Base-by-base conservation (phyloP, 2,329 filamentous ascomycete genomes). In the Harringtonia lauricola region DNA sequence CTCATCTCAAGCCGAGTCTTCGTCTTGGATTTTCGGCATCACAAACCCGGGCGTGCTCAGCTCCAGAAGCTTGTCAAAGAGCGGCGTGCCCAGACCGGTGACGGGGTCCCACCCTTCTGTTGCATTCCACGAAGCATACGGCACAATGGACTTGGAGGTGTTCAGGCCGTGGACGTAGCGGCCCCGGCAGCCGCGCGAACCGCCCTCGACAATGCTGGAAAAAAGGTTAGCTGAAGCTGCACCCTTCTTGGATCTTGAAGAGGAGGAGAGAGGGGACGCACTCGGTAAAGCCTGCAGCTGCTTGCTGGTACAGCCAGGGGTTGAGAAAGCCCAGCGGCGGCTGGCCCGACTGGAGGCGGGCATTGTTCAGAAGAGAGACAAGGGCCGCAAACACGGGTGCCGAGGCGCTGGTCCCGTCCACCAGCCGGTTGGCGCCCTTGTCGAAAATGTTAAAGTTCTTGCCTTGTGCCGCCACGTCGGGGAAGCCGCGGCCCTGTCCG, bases 401-500 rank as follows among this genome's bases (percentile, higher is more conserved):
- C 22, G 69, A 70, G 1, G 72, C 73, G 43, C 67, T 71, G 13
- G 69, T 72, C 10, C 69, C 69, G 38, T 59, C 53, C 3, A 70
- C 56, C 3, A 52, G 48, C 0, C 42, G 33, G 12, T 56, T 46
- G 7, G 39, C 37, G 12, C 60, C 62, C 7, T 52, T 51, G 15
- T 60, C 48, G 4, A 62, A 47, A 30, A 64, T 62, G 10, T 59
- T 50, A 45, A 79, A 82, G 49, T 76, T 73, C 9, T 72, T 74
- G 2, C 78, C 70, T 28, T 84, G 66, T 3, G 65, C 70, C 5
- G 68, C 63, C 28, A 75, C 61, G 50, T 75, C 72, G 1, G 72
- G 72, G 29, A 67, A 64, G 3, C 64, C 71, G 10, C 72, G 63
- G 33, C 68, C 71, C 1, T 53, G 58, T 0, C 55, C 47, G 50